These are phyloP conservation scores for Pseudohalonectria lignicola DNA, from an alignment of 2,329 filamentous ascomycete genomes.

Conservation along the genomic window DNA sequence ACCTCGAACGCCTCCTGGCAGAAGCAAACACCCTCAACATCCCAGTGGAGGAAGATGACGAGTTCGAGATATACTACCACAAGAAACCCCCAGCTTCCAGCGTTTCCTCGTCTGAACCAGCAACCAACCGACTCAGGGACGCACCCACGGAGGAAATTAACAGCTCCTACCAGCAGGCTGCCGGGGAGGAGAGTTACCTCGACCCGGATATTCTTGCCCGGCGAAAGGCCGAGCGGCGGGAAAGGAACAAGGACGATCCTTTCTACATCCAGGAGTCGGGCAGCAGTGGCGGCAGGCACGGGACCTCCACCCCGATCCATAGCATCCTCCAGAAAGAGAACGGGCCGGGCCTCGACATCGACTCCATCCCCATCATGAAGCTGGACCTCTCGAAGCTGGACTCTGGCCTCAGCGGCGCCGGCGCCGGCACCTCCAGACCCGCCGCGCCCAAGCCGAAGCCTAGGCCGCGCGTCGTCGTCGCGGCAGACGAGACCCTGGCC, in stretches of 20 bases:
- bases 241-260: conserved; percentile 84
- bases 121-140: conserved; percentile 40
- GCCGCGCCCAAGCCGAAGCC: conserved; percentile 24
- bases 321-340: conserved; percentile 64
- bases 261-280: conserved; percentile 63
- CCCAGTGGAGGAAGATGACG: conserved; percentile 45
- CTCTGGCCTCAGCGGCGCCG: conserved; percentile 10
- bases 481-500: conserved; percentile 62
- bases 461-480: conserved; percentile 54
- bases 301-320: conserved; percentile 66
- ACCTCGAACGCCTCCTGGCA: conserved; percentile 57
- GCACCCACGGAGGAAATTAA: conserved; percentile 26
- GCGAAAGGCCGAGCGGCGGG: conserved; percentile 64
- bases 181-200: conserved; percentile 52
- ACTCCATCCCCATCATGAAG: conserved; percentile 93
- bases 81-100: conserved; percentile 39
- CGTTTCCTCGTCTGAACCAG: conserved; percentile 41
- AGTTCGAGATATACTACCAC: conserved; percentile 59
- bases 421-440: conserved; percentile 11
- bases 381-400: conserved; percentile 58
- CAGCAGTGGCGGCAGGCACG: conserved; percentile 34
- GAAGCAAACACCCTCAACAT: conserved; percentile 38
- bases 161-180: conserved; percentile 45
- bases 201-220: conserved; percentile 65
- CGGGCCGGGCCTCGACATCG: conserved; percentile 74